phyloP scores from a whole-genome alignment of 208 protist genomes.

The Trypanosoma theileri region DNA sequence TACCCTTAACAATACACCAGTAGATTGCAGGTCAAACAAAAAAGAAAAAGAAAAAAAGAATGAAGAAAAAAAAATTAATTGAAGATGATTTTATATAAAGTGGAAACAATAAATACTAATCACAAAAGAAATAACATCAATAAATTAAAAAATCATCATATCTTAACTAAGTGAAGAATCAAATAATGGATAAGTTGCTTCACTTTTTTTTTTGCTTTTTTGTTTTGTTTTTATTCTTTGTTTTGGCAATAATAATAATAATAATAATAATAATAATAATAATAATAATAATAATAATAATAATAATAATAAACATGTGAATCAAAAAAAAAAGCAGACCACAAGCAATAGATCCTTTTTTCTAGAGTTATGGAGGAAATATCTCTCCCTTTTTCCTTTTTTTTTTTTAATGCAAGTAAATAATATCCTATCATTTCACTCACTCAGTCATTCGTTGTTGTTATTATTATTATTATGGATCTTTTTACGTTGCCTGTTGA shows the following conservation, averaged over 20 bases:
- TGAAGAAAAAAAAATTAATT: not conserved
- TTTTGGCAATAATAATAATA: constrained; percentile 7
- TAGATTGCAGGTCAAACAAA: not conserved
- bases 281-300: too few species aligned
- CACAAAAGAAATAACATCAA: too few species aligned
- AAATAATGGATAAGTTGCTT: too few species aligned
- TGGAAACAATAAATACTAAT: too few species aligned
- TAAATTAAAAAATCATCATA: too few species aligned
- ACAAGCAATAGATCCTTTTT: too few species aligned
- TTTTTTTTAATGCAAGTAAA: not conserved
- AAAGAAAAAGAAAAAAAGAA: not conserved
- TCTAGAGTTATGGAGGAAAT: too few species aligned
- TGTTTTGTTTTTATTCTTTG: not conserved
- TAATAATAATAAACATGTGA: too few species aligned
- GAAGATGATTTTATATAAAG: not conserved
- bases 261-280: too few species aligned
- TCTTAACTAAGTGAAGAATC: too few species aligned
- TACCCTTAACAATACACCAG: not conserved
- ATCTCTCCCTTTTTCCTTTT: too few species aligned
- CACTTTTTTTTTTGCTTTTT: not conserved
- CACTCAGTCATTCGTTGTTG: constrained; percentile 5
- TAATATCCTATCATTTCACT: not conserved
- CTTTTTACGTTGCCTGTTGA: constrained; percentile 1
- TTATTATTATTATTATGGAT: constrained; percentile 12
- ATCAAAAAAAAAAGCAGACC: too few species aligned